Conservation (phyloP, 345 rosid species). For the Geranium brycei region DNA sequence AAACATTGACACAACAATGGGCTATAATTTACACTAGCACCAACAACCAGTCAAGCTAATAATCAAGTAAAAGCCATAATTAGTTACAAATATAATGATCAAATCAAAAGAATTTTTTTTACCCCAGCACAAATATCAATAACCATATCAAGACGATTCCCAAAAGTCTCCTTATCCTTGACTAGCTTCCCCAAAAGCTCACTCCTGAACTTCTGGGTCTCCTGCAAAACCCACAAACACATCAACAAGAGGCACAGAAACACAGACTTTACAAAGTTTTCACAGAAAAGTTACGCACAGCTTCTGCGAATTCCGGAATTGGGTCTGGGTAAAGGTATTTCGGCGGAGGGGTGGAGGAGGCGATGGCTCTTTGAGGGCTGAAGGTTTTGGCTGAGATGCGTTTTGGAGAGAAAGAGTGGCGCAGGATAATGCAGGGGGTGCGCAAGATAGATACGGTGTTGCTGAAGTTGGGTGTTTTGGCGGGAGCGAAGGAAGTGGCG, state of each 20-base stretch:
- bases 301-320: conserved; percentile 27
- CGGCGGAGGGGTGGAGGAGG: conserved; percentile 8
- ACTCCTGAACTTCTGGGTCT: conserved; percentile 30
- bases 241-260: not conserved
- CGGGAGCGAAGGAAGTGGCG: conserved; percentile 15
- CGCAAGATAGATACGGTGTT: conserved; percentile 4
- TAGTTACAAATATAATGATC: not conserved
- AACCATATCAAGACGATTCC: conserved; percentile 23
- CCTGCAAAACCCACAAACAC: conserved; percentile 14
- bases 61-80: not conserved
- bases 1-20: not conserved
- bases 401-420: conserved; percentile 6
- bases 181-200: conserved; percentile 30
- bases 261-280: not conserved
- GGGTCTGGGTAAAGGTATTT: conserved; percentile 34
- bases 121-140: conserved; percentile 29
- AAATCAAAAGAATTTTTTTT: not conserved
- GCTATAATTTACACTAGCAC: not conserved
- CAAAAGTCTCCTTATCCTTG: conserved; percentile 26
- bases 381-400: conserved; percentile 7
- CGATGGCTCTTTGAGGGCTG: not conserved
- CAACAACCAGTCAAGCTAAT: not conserved
- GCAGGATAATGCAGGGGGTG: conserved; percentile 10
- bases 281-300: conserved; percentile 11
- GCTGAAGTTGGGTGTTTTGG: conserved; percentile 18